phyloP scores from a whole-genome alignment of 2,329 filamentous ascomycete genomes.

The Penicillium hordei region DNA sequence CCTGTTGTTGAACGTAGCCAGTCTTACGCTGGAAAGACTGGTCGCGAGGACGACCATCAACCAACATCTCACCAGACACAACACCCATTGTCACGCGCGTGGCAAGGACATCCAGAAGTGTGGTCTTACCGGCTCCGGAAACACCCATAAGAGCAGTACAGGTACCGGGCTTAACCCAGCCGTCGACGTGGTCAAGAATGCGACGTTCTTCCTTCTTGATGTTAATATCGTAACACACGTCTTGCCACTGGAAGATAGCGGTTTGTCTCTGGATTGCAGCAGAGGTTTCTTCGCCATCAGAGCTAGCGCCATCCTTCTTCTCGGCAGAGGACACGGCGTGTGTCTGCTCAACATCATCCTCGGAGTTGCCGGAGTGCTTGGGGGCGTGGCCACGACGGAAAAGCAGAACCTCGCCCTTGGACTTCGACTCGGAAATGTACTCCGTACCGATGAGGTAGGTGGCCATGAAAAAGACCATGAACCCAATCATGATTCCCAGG shows the following conservation, averaged over 20 bases:
- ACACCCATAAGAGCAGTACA: slow-evolving; percentile 87
- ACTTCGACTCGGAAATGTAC: slow-evolving; percentile 63
- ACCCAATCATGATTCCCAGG: slow-evolving; percentile 66
- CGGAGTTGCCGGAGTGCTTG: slow-evolving; percentile 17
- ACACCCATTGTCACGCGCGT: slow-evolving; percentile 86
- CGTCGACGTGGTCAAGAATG: slow-evolving; percentile 82
- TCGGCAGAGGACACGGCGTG: slow-evolving; percentile 28
- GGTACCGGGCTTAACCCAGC: slow-evolving; percentile 91
- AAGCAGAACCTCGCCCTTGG: slow-evolving; percentile 73
- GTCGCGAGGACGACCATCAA: slow-evolving; percentile 72
- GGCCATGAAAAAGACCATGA: slow-evolving; percentile 61
- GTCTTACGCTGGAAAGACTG: slow-evolving; percentile 87
- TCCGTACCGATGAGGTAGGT: slow-evolving; percentile 67
- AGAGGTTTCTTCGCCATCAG: slow-evolving; percentile 24
- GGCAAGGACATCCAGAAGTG: slow-evolving; percentile 80
- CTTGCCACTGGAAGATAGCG: slow-evolving; percentile 80
- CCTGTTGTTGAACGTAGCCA: slow-evolving; percentile 89
- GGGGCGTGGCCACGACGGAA: slow-evolving; percentile 70
- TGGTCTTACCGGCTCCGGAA: slow-evolving; percentile 91
- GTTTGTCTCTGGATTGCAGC: slow-evolving; percentile 62
- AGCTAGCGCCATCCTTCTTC: slow-evolving; percentile 34
- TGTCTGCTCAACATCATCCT: slow-evolving; percentile 31
- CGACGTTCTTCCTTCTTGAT: slow-evolving; percentile 75
- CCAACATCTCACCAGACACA: slow-evolving; percentile 82
- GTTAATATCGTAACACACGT: slow-evolving; percentile 78